Evolutionary conservation across 1,284 basidiomycete genomes (phyloP), one percentile per base, ranked within the genome.

Genomic region (Thecaphora frezii): DNA sequence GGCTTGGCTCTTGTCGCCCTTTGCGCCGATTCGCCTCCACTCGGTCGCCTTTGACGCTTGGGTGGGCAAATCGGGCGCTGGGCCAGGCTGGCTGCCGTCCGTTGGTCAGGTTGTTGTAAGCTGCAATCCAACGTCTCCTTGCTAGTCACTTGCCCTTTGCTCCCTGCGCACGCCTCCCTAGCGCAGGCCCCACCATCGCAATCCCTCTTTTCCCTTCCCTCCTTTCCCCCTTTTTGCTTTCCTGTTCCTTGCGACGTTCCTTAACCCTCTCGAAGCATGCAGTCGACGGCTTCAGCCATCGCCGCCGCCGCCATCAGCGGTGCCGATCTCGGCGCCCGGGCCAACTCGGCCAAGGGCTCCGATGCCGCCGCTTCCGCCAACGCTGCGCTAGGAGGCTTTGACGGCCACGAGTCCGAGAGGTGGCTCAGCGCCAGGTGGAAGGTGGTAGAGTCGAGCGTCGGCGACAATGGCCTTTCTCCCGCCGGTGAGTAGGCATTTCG

Each of bases 401-500:
- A 66, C 41, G 43, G 44, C 13, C 44, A 25, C 23, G 64, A 62
- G 44, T 59, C 59, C 18, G 57, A 59, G 19, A 22, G 53, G 23
- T 66, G 64, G 64, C 22, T 66, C 40, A 49, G 58, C 23, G 46
- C n/a, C 39, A 39, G 59, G 46, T 66, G 64, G 64, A 66, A 59
- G 51, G 24, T 28, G 1, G 43, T 63, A 1, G 40, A 62, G 14
- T 48, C 58, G 22, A 48, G 28, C 23, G 33, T 39, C 8, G 22
- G 24, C 10, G 59, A 66, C 36, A 54, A 50, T 36, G 58, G 45
- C 41, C 14, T 56, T 1, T 24, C 55, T 12, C 46, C 55, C 18
- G 40, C 52, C 23, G 55, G 64, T 66, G 38, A 58, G 64, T 66
- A 14, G n/a, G n/a, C n/a, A n/a, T n/a, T n/a, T n/a, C n/a, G n/a